Evolutionary conservation across 495 filamentous ascomycete genomes (phyloP), one percentile per base, ranked within the genome.

Genomic region (Opeltia flavorubescens): DNA sequence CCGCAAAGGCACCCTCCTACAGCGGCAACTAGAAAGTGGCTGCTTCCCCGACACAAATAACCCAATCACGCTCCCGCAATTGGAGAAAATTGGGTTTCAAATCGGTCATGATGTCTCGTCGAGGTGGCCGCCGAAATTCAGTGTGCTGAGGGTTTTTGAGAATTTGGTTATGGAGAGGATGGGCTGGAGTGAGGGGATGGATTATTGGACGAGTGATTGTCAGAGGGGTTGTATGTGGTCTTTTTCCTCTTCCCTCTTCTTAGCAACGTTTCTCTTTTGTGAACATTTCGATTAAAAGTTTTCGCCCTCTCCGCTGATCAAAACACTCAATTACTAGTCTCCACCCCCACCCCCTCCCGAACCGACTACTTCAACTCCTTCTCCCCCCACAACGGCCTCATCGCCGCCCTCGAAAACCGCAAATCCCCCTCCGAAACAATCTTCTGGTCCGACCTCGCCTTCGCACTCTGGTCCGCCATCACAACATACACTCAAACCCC

Each of bases 361-460:
- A 43, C 40, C 17, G 25, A 21, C 6, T 43, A 24, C 40, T 15
- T 21, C 20, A 43, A 43, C 15, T 13, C 15, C 20, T 43, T 21
- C 40, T 43, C 40, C 15, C 40, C 40, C 3, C 40, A n/a, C 9
- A 43, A 43, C 40, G 40, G 40, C 15, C 40, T 43, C 15, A 43
- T 43, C 15, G 18, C 40, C 8, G 40, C 40, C 18, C 40, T 43
- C 7, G 15, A n/a, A 5, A 21, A 13, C 17, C 6, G 8, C 4
- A 43, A 24, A 24, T 15, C 40, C 21, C 17, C 40, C 40, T 15
- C 6, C 23, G 40, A 43, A 17, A 43, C 40, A 9, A 13, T 43
- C 26, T 5, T n/a, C 20, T 43, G 40, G 40, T 24, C 40, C 8
- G 40, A 43, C 40, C 20, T 43, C 15, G n/a, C 40, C 21, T 43